Base-by-base conservation (phyloP, 306 rosid genomes). In the Mimosa pudica region DNA sequence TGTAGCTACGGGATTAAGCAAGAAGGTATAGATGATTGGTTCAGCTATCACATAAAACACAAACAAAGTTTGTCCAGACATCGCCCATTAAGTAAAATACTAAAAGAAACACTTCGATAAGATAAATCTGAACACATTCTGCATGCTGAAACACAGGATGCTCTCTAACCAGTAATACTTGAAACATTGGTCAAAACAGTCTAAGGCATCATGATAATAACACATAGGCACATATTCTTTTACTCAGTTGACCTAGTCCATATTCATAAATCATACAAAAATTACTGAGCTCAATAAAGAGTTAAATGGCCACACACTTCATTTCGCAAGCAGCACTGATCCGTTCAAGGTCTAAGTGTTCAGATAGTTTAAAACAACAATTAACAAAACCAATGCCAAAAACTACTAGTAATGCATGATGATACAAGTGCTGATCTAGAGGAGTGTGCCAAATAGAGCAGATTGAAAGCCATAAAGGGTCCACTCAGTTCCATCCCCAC, bases 281-380 rank as follows among this genome's bases (percentile, higher is more conserved):
- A 9, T 10, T 6, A 10, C 36, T 44, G 51, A 69, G 7, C 33
- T 17, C 73, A 68, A 11, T 17, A 16, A 42, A 68, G 51, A 45
- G 52, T 68, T 68, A 68, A 68, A 44, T 41, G 32, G 2, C 73
- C 48, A 69, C 35, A 42, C 32, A 68, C 41, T 68, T 47, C 52
- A 68, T 41, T 44, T 35, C 3, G 14, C 1, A 41, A 42, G 73
- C 16, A 68, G 24, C 24, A n/a, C 14, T 41, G 51, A 18, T n/a
- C 8, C 8, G 30, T 42, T 68, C 33, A 42, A 18, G 35, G 35
- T 11, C 11, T 30, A 61, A 42, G 52, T 32, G 52, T 8, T 42
- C 48, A 42, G 51, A 11, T 35, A 33, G 10, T 33, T 32, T 63
- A 33, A 44, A 36, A 11, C 44, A 2, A n/a, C 69, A 5, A 63